These are phyloP conservation scores for Boletus sensibilis DNA, from an alignment of 768 basidiomycete genomes.

Conservation along the genomic window DNA sequence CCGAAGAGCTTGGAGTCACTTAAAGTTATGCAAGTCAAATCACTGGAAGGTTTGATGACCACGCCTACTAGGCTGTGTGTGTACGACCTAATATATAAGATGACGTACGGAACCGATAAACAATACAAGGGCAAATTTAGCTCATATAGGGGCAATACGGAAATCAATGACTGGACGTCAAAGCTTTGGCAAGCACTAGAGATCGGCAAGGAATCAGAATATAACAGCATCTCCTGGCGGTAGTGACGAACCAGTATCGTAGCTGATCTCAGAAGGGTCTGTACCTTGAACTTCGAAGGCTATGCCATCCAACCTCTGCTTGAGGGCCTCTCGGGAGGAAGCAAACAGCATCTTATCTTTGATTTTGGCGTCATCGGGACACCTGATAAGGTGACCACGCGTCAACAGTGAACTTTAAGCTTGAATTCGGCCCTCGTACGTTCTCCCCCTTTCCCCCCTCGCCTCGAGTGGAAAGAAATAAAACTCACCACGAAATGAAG, in stretches of 20 bases:
- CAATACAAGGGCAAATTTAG: neutral
- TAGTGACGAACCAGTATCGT: constrained; percentile 58
- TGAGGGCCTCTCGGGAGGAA: constrained; percentile 80
- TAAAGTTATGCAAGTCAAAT: constrained; percentile 1
- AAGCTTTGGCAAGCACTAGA: constrained; percentile 23
- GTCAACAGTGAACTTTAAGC: neutral
- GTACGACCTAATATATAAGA: neutral
- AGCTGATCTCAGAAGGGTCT: constrained; percentile 68
- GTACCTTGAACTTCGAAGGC: constrained; percentile 84
- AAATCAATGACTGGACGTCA: constrained; percentile 15
- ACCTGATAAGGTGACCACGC: constrained; percentile 47
- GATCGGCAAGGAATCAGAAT: neutral
- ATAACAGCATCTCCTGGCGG: neutral
- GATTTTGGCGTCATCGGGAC: constrained; percentile 80
- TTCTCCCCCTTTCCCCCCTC: neutral
- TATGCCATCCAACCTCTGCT: constrained; percentile 71
- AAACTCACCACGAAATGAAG: constrained; percentile 75
- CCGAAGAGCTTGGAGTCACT: neutral
- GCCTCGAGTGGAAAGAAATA: neutral
- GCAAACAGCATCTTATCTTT: constrained; percentile 94
- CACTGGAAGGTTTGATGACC: neutral
- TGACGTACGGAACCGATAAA: neutral
- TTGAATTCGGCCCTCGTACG: neutral
- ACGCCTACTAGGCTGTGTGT: neutral
- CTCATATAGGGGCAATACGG: neutral